These are phyloP conservation scores for Nitzschia inconspicua DNA, from an alignment of 108 stramenopile genomes.

Conservation along the genomic window DNA sequence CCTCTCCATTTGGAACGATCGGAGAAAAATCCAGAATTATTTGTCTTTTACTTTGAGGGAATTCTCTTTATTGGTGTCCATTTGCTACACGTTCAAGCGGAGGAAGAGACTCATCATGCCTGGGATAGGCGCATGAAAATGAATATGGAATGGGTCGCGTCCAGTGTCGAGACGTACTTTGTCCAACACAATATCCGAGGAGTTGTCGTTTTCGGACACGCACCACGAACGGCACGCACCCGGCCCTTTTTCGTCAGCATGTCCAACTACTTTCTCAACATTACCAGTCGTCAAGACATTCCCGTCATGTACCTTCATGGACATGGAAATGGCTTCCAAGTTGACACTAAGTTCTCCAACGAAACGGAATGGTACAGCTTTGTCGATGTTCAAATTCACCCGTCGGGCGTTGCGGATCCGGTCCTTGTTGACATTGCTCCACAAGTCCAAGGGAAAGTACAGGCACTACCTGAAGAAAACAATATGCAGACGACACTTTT, in stretches of 20 bases:
- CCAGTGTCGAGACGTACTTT: not conserved
- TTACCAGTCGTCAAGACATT: not conserved
- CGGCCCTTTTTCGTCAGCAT: slow-evolving; percentile 9
- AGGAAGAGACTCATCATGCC: not conserved
- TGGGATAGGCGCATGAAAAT: slow-evolving; percentile 4
- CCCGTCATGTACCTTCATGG: slow-evolving; percentile 32
- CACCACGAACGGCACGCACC: not conserved
- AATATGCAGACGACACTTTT: not conserved
- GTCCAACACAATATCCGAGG: slow-evolving; percentile 1
- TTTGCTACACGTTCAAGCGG: not conserved
- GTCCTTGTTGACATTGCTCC: slow-evolving; percentile 15
- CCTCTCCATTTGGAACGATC: not conserved
- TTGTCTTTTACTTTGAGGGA: slow-evolving; percentile 11
- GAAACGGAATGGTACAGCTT: slow-evolving; percentile 7
- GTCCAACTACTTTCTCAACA: not conserved
- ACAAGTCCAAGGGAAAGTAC: not conserved
- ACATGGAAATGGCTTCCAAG: slow-evolving; percentile 14
- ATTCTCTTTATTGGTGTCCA: slow-evolving; percentile 15
- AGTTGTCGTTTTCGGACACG: slow-evolving; percentile 29
- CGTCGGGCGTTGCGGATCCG: slow-evolving; percentile 3
- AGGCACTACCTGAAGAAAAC: not conserved
- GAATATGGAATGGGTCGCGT: slow-evolving; percentile 3
- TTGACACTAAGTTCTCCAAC: slow-evolving; percentile 7
- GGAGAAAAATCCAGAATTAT: slow-evolving; percentile 9
- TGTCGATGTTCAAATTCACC: slow-evolving; percentile 18